Base-by-base conservation (phyloP, 1,284 basidiomycete genomes). In the Trichosporon coremiiforme region DNA sequence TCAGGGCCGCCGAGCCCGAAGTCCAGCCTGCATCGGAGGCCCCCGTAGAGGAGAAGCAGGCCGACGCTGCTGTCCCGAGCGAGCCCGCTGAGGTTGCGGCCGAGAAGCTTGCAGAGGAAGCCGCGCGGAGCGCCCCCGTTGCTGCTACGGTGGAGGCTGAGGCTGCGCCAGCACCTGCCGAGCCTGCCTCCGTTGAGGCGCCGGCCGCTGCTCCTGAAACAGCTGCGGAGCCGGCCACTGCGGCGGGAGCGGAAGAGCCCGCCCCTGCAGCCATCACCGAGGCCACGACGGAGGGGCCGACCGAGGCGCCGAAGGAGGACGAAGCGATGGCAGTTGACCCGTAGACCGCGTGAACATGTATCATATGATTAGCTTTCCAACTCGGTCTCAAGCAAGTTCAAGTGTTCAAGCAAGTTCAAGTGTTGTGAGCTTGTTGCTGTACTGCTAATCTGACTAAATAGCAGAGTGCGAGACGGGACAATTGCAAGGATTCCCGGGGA, bases 301-400 rank as follows among this genome's bases (percentile, higher is more conserved):
- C 13, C 53, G 57, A 60, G 57, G 31, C 31, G 22, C 57, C 13
- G 0, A 60, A 60, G 31, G 57, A 60, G 57, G 57, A 60, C 29
- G 57, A 60, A 33, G 57, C 57, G 57, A 60, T 60, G 57, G 57
- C 57, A 2, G 57, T 60, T 33, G 57, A 60, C 31, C 57, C 57
- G 29, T 60, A 60, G 57, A 60, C 13, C 29, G 12, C 31, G 29
- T 60, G 57, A 60, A 33, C 57, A 60, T 60, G 57, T 60, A 60
- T 60, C 1, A 60, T 60, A 60, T 60, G 17, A 60, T 60, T 60
- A 60, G 57, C 57, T 60, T 35, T 60, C 20, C 20, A 17, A 41
- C 33, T 33, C 38, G 38, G 38, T 15, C n/a, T n/a, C n/a, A n/a
- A n/a, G n/a, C n/a, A n/a, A n/a, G n/a, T n/a, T n/a, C n/a, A n/a